Conservation (phyloP, 2,329 filamentous ascomycete genomes). For the Penicillium sp. region DNA sequence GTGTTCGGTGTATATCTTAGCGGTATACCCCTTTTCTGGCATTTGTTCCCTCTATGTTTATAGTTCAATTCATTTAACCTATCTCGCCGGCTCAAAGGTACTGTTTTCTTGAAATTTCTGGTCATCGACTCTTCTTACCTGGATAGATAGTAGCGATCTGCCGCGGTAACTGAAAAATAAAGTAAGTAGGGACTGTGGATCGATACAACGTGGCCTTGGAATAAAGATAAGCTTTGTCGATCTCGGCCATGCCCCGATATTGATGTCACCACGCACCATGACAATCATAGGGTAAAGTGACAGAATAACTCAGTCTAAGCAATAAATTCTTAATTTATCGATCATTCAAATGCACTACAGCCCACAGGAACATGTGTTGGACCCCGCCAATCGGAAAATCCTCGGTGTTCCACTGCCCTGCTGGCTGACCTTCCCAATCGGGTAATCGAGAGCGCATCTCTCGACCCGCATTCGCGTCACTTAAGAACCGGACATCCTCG, state of each 20-base stretch:
- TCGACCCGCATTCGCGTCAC: not conserved
- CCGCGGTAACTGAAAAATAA: not conserved
- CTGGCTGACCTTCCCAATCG: not conserved
- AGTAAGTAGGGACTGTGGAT: not conserved
- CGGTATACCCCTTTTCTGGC: constrained; percentile 5
- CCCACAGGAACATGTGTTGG: not conserved
- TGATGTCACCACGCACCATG: not conserved
- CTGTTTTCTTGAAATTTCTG: not conserved
- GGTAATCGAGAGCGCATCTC: not conserved
- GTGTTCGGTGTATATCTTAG: constrained; percentile 13
- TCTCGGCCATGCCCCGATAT: not conserved
- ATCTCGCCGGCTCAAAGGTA: constrained; percentile 7
- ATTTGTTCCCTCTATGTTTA: not conserved
- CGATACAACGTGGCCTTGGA: not conserved
- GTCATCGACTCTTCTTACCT: not conserved
- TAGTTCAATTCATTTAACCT: constrained; percentile 3
- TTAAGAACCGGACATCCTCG: not conserved
- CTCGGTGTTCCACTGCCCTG: not conserved
- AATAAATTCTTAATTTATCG: not conserved
- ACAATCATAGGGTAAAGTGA: not conserved
- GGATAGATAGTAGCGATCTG: not conserved
- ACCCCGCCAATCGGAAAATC: no score
- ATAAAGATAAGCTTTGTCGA: not conserved
- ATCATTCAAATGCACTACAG: no score
- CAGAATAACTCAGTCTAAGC: not conserved